These are phyloP conservation scores for Argentina anserina DNA, from an alignment of 306 rosid species.

Conservation along the genomic window DNA sequence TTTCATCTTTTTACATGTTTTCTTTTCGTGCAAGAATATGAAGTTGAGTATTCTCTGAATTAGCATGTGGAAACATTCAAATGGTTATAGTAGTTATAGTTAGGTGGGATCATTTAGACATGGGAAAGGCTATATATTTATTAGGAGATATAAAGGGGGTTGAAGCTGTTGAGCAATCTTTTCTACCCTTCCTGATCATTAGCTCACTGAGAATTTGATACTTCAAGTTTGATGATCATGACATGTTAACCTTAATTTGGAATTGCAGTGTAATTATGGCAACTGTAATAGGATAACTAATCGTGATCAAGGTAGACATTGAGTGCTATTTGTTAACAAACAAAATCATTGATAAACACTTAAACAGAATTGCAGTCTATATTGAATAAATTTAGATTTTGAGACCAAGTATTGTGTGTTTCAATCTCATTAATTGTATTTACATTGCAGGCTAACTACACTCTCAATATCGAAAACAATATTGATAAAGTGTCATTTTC, in stretches of 20 bases:
- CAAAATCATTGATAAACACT: background rate
- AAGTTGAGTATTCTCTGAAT: slow-evolving; percentile 5
- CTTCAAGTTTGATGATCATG: slow-evolving; percentile 3
- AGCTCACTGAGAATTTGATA: background rate
- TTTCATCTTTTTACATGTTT: background rate
- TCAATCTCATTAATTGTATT: background rate
- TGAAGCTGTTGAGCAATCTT: slow-evolving; percentile 17
- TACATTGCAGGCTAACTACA: background rate
- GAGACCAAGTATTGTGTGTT: background rate
- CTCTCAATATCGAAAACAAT: background rate
- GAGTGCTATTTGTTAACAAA: background rate
- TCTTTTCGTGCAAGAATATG: slow-evolving; percentile 12
- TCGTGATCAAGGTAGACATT: background rate
- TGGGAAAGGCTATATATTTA: background rate
- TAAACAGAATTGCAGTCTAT: background rate
- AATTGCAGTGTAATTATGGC: background rate
- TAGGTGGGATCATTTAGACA: slow-evolving; percentile 7
- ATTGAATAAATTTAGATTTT: background rate
- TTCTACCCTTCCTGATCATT: slow-evolving; percentile 5
- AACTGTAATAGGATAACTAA: background rate
- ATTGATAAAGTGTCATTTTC: background rate
- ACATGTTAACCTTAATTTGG: slow-evolving; percentile 5
- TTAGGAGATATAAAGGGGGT: slow-evolving; percentile 7
- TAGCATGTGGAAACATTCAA: background rate
- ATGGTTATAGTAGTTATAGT: background rate